Evolutionary conservation across 192 early-diverging fungal genomes (phyloP), one percentile per base, ranked within the genome.

Genomic region (Glomus cerebriforme): DNA sequence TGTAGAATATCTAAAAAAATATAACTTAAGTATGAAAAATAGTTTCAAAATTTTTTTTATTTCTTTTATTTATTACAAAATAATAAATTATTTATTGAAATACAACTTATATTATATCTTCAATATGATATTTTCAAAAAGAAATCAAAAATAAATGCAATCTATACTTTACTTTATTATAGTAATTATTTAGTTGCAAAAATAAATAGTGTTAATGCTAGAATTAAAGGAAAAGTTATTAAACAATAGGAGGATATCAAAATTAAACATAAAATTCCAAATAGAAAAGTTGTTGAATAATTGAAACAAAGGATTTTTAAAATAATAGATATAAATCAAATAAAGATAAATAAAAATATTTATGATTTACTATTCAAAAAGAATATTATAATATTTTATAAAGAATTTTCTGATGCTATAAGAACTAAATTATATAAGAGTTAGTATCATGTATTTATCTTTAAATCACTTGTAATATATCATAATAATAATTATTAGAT

Each of bases 201-300:
- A 43, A 12, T 43, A 13, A 2, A 43, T 43, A 10, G 39, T 69
- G 12, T 5, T 3, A 6, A 45, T 69, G 37, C 0, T 69, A 39
- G 35, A 69, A 2, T 39, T 0, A 69, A n/a, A 35, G 12, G 17
- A 35, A 1, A 22, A 69, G 35, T 35, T 39, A 0, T 43, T 43
- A 10, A 45, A 45, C 17, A 34, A n/a, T 69, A 19, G 37, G 12
- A 0, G 34, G 4, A 10, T 45, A 43, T 0, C 2, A 26, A 69
- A 2, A 19, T 45, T 3, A 17, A 69, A 45, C 67, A 43, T 69
- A 69, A 24, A 19, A 69, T 69, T n/a, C 67, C 67, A 69, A 69
- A 69, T 15, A 69, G 22, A 39, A 22, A 69, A 69, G n/a, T 69
- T 69, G 67, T 35, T 69, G n/a, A 45, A 69, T 35, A 39, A 69